These are phyloP conservation scores for Chloropicon primus DNA, from an alignment of 139 green algal genomes.

Conservation along the genomic window DNA sequence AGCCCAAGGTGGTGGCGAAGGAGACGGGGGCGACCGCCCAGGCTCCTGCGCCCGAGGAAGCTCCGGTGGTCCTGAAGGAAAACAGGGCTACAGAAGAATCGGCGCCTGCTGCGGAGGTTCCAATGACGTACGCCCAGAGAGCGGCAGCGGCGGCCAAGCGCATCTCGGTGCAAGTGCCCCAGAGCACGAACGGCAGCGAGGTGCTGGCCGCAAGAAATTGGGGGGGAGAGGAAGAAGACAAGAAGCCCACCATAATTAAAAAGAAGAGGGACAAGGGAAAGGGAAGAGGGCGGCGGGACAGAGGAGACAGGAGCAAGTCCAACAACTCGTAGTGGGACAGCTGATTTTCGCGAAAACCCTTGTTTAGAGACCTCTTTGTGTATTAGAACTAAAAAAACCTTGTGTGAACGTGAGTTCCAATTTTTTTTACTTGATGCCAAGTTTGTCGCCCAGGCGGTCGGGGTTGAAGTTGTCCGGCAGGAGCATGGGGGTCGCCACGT, in stretches of 20 bases:
- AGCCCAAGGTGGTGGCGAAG: no score
- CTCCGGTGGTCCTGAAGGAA: neutral
- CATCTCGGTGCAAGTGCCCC: neutral
- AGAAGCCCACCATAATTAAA: neutral
- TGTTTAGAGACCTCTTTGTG: no score
- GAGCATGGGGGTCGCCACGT: conserved; percentile 85
- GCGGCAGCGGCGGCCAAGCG: neutral
- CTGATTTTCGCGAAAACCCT: neutral
- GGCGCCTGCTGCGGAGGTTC: neutral
- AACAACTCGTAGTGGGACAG: neutral
- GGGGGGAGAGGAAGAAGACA: neutral
- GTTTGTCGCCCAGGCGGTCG: neutral
- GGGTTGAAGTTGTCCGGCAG: conserved; percentile 23
- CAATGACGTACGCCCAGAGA: neutral
- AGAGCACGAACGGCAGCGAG: neutral
- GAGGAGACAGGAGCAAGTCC: neutral
- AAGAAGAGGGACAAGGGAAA: neutral
- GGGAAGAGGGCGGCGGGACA: neutral
- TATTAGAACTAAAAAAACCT: no score
- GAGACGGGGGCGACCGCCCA: no score
- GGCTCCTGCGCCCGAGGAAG: no score
- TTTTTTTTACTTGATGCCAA: neutral
- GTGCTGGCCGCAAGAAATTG: neutral
- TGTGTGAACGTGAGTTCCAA: no score
- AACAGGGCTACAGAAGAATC: neutral